These are phyloP conservation scores for Bretziella fagacearum DNA, from an alignment of 2,329 filamentous ascomycete genomes.

Conservation along the genomic window DNA sequence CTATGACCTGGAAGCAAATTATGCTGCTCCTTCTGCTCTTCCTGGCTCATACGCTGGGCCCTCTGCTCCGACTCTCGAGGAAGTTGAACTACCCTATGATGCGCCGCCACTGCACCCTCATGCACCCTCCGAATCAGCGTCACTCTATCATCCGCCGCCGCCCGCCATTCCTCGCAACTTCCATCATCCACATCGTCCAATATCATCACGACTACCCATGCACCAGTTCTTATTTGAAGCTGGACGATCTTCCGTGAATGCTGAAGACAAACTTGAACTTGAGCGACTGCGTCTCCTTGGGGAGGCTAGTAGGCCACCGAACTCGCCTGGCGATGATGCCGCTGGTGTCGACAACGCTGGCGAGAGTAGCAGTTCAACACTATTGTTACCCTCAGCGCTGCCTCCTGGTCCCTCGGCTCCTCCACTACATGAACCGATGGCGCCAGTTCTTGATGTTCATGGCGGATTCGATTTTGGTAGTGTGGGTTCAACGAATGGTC, in stretches of 20 bases:
- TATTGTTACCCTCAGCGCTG: no score
- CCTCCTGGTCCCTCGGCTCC: no score
- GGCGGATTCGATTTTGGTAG: slow-evolving; percentile 20
- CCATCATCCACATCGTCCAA: not conserved
- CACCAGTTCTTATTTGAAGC: not conserved
- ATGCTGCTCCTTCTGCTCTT: slow-evolving; percentile 22
- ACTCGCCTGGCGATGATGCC: no score
- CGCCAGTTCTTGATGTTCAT: slow-evolving; percentile 19
- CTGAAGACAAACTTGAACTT: slow-evolving; percentile 66
- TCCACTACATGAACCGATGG: slow-evolving; percentile 26
- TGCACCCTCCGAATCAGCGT: slow-evolving; percentile 16
- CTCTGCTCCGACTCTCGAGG: slow-evolving; percentile 7
- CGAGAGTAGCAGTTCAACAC: no score
- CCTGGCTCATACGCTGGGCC: slow-evolving; percentile 8
- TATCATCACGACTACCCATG: not conserved
- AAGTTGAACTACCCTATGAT: slow-evolving; percentile 10
- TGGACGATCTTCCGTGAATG: not conserved
- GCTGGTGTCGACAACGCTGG: no score
- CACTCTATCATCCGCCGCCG: slow-evolving; percentile 19
- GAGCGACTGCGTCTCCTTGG: slow-evolving; percentile 47
- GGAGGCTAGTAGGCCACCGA: slow-evolving; percentile 48
- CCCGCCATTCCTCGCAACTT: not conserved
- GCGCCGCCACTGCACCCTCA: slow-evolving; percentile 15
- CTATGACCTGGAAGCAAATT: slow-evolving; percentile 35
- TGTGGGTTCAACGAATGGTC: slow-evolving; percentile 30